Evolutionary conservation across 2,329 filamentous ascomycete genomes (phyloP), one percentile per base, ranked within the genome.

Genomic region (Diatrype stigma): DNA sequence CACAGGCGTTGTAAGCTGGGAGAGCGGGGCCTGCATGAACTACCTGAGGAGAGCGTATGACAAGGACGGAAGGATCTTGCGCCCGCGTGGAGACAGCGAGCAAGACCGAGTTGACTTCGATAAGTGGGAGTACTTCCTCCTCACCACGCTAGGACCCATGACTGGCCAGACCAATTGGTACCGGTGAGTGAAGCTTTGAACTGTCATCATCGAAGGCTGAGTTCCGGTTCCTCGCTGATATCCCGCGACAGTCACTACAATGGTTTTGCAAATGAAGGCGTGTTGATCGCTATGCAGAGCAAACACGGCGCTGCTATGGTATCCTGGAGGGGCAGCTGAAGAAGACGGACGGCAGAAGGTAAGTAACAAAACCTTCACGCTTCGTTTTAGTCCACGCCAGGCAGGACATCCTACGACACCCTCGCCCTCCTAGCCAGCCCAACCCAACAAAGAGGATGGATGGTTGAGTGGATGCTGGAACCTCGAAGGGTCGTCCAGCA

Each of bases 61-160:
- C 57, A 64, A 63, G 21, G 53, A 52, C 28, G 52, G 63, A n/a
- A 69, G 71, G 47, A 61, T 53, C 23, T 61, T 75, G 8, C 68
- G 69, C 5, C 71, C 70, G 1, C 46, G 59, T 2, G 66, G 65
- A 0, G 51, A 52, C 21, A 60, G 51, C 3, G 68, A 72, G 38
- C 72, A 75, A 51, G 71, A 71, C 19, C 49, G 58, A 3, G 71
- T 74, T 0, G 71, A 74, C 51, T 72, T 73, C 38, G 72, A 75
- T 42, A 74, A 74, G 53, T 75, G 73, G 73, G 69, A 68, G 46
- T 72, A 69, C 52, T 73, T 76, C 51, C 56, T 74, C 21, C 51
- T 75, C 19, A 66, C 66, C 0, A 72, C 68, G 0, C 52, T 74
- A 42, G 72, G 67, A 0, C 73, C 73, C 0, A 73, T 74, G 69